These are phyloP conservation scores for Falciphora oryzae DNA, from an alignment of 2,329 filamentous ascomycete genomes.

Conservation along the genomic window DNA sequence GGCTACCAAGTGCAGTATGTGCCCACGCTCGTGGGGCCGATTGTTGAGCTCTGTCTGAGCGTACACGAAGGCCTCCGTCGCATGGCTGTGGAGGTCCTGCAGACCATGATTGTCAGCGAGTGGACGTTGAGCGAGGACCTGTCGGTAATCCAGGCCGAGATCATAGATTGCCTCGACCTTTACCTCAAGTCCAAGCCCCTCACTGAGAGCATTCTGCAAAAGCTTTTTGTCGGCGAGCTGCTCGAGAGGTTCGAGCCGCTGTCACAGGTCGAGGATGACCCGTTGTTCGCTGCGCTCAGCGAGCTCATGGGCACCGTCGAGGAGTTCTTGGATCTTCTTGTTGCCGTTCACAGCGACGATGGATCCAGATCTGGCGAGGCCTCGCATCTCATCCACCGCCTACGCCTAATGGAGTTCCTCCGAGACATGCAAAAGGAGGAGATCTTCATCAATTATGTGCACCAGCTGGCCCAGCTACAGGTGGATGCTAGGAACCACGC, in stretches of 20 bases:
- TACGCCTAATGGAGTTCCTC: slow-evolving; percentile 92
- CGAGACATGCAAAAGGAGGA: slow-evolving; percentile 96
- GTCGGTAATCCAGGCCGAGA: slow-evolving; percentile 86
- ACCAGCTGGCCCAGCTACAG: slow-evolving; percentile 80
- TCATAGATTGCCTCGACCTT: slow-evolving; percentile 87
- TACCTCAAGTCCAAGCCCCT: slow-evolving; percentile 86
- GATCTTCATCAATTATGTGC: slow-evolving; percentile 93
- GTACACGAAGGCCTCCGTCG: slow-evolving; percentile 86
- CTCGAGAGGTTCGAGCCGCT: slow-evolving; percentile 73
- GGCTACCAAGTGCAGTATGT: slow-evolving; percentile 99
- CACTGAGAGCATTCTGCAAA: slow-evolving; percentile 85
- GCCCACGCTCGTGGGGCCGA: slow-evolving; percentile 81
- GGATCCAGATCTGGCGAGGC: slow-evolving; percentile 58
- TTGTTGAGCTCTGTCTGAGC: slow-evolving; percentile 89
- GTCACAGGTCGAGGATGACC: slow-evolving; percentile 51
- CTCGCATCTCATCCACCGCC: slow-evolving; percentile 77
- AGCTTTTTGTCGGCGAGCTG: slow-evolving; percentile 84
- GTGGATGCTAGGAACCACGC: slow-evolving; percentile 69
- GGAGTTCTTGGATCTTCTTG: slow-evolving; percentile 83
- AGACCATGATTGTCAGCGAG: slow-evolving; percentile 98
- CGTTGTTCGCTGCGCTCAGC: slow-evolving; percentile 68
- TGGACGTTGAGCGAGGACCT: slow-evolving; percentile 95
- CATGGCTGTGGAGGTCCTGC: slow-evolving; percentile 87
- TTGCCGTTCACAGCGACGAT: slow-evolving; percentile 79
- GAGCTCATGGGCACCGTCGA: slow-evolving; percentile 80